A percentile compares a stretch with the other conserved stretches of the same genome.
These are phyloP conservation scores for Gryganskiella cystojenkinii DNA, from an alignment of 192 early-diverging fungal species.

Conservation along the genomic window DNA sequence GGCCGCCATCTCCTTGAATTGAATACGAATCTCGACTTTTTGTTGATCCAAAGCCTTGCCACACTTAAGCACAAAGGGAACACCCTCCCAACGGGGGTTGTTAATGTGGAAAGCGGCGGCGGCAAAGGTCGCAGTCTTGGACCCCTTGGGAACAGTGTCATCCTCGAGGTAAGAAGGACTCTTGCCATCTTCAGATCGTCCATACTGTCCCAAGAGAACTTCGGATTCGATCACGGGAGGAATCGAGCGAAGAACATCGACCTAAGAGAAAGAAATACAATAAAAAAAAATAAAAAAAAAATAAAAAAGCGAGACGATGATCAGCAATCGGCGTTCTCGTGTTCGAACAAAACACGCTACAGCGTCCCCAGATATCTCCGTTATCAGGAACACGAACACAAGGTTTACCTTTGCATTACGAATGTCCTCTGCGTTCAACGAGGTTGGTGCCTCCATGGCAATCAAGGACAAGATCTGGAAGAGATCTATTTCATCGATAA, in stretches of 20 bases:
- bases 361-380: background rate
- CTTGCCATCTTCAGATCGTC: slow-evolving; percentile 76
- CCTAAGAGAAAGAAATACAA: slow-evolving; percentile 19
- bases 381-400: too few relatives aligned
- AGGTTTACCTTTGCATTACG: slow-evolving; percentile 87
- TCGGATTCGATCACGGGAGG: slow-evolving; percentile 83
- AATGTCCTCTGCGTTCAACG: slow-evolving; percentile 88
- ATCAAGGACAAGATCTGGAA: slow-evolving; percentile 92
- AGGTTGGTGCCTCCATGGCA: slow-evolving; percentile 92
- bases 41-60: slow-evolving; percentile 89
- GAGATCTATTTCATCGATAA: slow-evolving; percentile 63
- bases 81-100: slow-evolving; percentile 96
- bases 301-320: background rate
- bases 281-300: background rate
- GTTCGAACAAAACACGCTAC: too few relatives aligned
- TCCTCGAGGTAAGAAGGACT: slow-evolving; percentile 96
- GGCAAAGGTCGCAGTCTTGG: slow-evolving; percentile 92
- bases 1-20: slow-evolving; percentile 80
- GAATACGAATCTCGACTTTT: slow-evolving; percentile 93
- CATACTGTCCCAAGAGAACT: slow-evolving; percentile 93
- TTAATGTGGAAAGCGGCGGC: slow-evolving; percentile 88
- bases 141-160: slow-evolving; percentile 85
- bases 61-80: slow-evolving; percentile 89
- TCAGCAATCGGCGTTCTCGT: background rate
- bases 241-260: slow-evolving; percentile 82